phyloP scores from a whole-genome alignment of 768 basidiomycete species.

The Agaricus blazei region DNA sequence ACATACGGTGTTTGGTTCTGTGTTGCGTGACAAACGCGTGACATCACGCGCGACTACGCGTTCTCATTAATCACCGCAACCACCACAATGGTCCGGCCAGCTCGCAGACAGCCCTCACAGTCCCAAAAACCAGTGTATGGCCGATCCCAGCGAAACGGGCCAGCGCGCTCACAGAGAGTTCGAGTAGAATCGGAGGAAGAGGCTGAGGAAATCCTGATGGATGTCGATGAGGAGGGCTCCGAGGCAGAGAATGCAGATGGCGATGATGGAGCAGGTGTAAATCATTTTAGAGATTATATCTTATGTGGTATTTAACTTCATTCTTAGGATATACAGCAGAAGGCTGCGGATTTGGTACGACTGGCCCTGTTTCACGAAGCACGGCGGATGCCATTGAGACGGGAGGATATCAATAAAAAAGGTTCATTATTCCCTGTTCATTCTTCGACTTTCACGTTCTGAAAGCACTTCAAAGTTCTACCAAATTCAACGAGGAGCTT shows the following conservation, averaged over 20 bases:
- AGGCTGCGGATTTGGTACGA: slow-evolving; percentile 69
- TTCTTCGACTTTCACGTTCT: neutral
- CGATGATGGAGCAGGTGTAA: slow-evolving; percentile 3
- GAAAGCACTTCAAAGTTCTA: slow-evolving; percentile 21
- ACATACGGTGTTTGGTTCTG: neutral
- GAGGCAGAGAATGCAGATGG: slow-evolving; percentile 1
- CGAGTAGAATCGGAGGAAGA: slow-evolving; percentile 10
- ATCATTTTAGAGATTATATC: neutral
- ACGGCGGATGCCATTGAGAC: slow-evolving; percentile 55
- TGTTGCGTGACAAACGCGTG: neutral
- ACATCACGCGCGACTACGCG: slow-evolving; percentile 4
- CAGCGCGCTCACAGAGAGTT: slow-evolving; percentile 6
- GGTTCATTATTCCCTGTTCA: slow-evolving; percentile 30
- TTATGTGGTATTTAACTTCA: neutral
- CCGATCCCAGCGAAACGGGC: slow-evolving; percentile 8
- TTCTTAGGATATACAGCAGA: slow-evolving; percentile 54
- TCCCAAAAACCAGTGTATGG: slow-evolving; percentile 1
- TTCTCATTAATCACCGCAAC: neutral
- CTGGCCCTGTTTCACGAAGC: slow-evolving; percentile 81
- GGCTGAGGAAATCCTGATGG: neutral
- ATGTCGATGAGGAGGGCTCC: slow-evolving; percentile 1
- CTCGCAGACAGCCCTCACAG: slow-evolving; percentile 8
- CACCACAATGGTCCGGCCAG: slow-evolving; percentile 4
- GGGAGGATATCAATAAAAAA: slow-evolving; percentile 88
- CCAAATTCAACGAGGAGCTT: slow-evolving; percentile 47